Evolutionary conservation across 2,329 filamentous ascomycete genomes (phyloP), one percentile per base, ranked within the genome.

Genomic region (Stagonosporopsis vannaccii): DNA sequence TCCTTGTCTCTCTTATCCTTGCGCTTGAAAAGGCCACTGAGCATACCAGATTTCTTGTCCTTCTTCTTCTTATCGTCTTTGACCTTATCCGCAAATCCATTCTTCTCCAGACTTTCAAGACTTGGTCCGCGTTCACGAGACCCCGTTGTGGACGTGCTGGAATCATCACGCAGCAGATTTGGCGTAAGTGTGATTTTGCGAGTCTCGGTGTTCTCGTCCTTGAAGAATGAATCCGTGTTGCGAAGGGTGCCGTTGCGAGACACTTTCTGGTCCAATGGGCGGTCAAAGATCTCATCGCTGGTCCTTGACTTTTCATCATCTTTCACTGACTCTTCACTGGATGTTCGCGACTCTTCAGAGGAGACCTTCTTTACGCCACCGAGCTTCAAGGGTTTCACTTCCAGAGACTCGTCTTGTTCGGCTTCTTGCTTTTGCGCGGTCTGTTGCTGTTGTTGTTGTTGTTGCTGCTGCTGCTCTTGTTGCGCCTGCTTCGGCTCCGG

Each of bases 161-260:
- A 80, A 62, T 97, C 93, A 64, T 98, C 94, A 37, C 94, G 88
- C 36, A 98, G 80, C 49, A 99, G 79, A 66, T 96, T 96, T 1
- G 95, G 95, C 3, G 95, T 99, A 40, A 99, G 84, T 0, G 93
- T 96, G 65, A 99, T 98, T 80, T 98, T 98, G 77, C 96, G 92
- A 2, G 95, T 97, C 76, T 98, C 95, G 33, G 92, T 90, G 28
- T 87, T 92, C 70, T 99, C 94, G 70, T 98, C 95, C 76, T 92
- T 96, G 82, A 97, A 97, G 81, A 98, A 97, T 1, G 94, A 97
- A 77, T 98, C 94, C 4, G 92, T 94, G 72, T 96, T 96, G 61
- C 94, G 86, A 40, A 97, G 85, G 20, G 90, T 94, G 37, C 92
- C 92, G 66, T 96, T 96, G 61, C 89, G 87, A 32, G 91, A 92